phyloP scores from a whole-genome alignment of 75 land plant genomes.

The Cunninghamia lanceolata region DNA sequence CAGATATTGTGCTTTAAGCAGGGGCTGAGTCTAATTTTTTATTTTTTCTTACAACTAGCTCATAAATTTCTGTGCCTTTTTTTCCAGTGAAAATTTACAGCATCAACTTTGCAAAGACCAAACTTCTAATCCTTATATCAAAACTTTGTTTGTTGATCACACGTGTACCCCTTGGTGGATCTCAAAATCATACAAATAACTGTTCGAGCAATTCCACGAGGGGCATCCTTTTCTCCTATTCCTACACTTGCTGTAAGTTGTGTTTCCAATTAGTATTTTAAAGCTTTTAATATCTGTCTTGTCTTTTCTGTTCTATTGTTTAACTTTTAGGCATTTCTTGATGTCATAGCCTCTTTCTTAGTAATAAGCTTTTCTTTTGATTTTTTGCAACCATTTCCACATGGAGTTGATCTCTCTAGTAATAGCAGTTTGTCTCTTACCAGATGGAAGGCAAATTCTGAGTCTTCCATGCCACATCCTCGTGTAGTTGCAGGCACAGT shows the following conservation, averaged over 20 bases:
- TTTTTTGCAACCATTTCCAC: constrained; percentile 59
- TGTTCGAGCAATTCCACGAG: not conserved
- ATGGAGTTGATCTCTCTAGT: constrained; percentile 44
- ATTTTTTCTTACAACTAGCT: not conserved
- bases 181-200: constrained; percentile 20
- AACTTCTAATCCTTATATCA: constrained; percentile 74
- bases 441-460: constrained; percentile 68
- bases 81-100: constrained; percentile 76
- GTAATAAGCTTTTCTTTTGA: constrained; percentile 8
- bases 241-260: not conserved
- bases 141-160: constrained; percentile 83
- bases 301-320: not conserved
- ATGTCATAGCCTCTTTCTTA: not conserved
- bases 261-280: not conserved
- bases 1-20: not conserved
- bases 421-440: constrained; percentile 31
- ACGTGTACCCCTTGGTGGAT: constrained; percentile 32
- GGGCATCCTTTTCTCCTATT: not conserved
- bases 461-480: constrained; percentile 41
- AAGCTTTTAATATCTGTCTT: accelerated
- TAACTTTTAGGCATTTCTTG: not conserved
- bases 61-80: not conserved
- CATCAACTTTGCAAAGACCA: constrained; percentile 79
- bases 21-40: too few relatives aligned
- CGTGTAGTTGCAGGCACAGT: constrained; percentile 52